These are phyloP conservation scores for Epichloe sp. DNA, from an alignment of 2,329 filamentous ascomycete species.

Conservation along the genomic window DNA sequence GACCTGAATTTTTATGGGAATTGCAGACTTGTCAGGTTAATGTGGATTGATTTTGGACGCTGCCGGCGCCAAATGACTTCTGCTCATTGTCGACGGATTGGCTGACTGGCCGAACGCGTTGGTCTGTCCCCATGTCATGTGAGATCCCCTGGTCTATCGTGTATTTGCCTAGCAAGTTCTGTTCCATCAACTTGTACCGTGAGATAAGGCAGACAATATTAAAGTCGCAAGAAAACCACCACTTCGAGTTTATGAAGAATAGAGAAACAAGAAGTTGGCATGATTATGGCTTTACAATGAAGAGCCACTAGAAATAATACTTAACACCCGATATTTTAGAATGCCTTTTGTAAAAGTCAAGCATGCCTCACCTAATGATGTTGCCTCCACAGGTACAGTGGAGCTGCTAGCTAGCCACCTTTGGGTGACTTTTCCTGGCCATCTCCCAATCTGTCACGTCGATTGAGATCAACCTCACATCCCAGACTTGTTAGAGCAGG, in stretches of 20 bases:
- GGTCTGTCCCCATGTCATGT: constrained; percentile 8
- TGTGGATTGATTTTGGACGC: neutral
- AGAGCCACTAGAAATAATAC: neutral
- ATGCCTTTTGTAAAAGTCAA: neutral
- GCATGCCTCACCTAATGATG: constrained; percentile 1
- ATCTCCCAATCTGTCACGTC: constrained; percentile 8
- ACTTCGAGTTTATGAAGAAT: neutral
- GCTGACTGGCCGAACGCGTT: neutral
- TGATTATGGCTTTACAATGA: neutral
- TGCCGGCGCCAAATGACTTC: neutral
- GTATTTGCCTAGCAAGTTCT: constrained; percentile 6
- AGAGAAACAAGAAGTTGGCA: neutral
- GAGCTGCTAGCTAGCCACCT: constrained; percentile 9
- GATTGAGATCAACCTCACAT: constrained; percentile 3
- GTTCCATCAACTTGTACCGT: neutral
- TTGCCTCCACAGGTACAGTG: neutral
- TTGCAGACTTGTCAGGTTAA: neutral
- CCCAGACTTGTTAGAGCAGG: neutral
- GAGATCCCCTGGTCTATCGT: constrained; percentile 6
- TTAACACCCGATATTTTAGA: too few relatives aligned
- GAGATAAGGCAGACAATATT: neutral
- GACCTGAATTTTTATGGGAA: too few relatives aligned
- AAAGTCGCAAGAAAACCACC: neutral
- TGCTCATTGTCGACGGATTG: neutral
- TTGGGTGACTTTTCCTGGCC: constrained; percentile 9